Percentiles rank a stretch among this genome's conserved stretches.
phyloP scores from a whole-genome alignment of 2,329 filamentous ascomycete species.

The Exserohilum turcica region DNA sequence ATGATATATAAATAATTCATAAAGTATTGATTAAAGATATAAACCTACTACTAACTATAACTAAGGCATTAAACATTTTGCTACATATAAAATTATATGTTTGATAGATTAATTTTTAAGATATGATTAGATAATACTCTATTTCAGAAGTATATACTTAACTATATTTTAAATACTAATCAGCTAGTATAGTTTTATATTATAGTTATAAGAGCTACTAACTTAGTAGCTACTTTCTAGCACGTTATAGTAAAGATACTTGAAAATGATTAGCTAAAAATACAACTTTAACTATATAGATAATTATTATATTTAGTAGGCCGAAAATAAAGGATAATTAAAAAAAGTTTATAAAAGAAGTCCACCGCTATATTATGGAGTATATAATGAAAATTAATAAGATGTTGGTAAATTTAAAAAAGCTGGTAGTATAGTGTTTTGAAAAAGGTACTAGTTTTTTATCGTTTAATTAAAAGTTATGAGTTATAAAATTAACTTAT shows the following conservation, averaged over 20 bases:
- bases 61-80: not conserved
- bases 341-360: not conserved
- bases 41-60: not conserved
- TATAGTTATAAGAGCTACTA: constrained; percentile 4
- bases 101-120: not conserved
- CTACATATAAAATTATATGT: not conserved
- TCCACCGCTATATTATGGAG: not conserved
- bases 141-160: not conserved
- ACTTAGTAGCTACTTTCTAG: constrained; percentile 2
- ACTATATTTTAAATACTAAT: not conserved
- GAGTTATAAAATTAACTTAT: not conserved
- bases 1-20: not conserved
- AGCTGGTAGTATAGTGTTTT: not conserved
- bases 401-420: not conserved
- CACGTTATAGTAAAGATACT: constrained; percentile 8
- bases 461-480: not conserved
- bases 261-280: constrained; percentile 1
- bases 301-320: constrained; percentile 1
- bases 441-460: not conserved
- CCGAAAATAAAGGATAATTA: not conserved
- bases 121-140: constrained; percentile 1
- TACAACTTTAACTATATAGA: not conserved
- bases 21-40: not conserved
- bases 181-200: not conserved
- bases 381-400: not conserved